Base-by-base conservation (phyloP, 495 filamentous ascomycete species). In the Penicillium chermesinum region DNA sequence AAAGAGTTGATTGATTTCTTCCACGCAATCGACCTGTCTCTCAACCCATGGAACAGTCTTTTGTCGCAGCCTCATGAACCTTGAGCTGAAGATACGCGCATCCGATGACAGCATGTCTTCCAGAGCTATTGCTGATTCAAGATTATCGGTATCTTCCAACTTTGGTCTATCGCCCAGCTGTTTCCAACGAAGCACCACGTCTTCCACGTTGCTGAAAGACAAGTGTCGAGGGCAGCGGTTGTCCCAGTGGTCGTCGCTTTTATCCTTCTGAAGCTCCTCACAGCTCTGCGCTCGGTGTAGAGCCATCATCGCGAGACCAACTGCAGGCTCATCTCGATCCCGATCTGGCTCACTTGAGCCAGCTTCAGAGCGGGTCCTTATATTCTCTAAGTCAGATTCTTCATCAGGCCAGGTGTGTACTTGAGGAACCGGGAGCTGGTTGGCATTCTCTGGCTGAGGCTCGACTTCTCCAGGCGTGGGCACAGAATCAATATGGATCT, bases 191-290 rank as follows among this genome's bases (percentile, higher is more conserved):
- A 95, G 73, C 2, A 95, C 66, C 22, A 85, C 89, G 49, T 95
- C 89, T 64, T 94, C 88, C n/a, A 90, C 91, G 35, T 82, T 76
- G 52, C 85, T 87, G 61, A 97, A 97, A 3, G 89, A 95, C 48
- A 97, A 72, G 42, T 89, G 86, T 4, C 89, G 81, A 0, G 90
- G 81, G 77, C 82, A 94, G 10, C 73, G 61, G 7, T 62, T 53
- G 9, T 68, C 54, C 36, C 59, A 47, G 2, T 58, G 56, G 30
- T 57, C 44, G 27, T 47, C 40, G 7, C 57, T 54, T 64, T 50
- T 18, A 19, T 30, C 1, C 22, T 47, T 13, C 52, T 34, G 9
- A 76, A 44, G n/a, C 15, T 70, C 65, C 44, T 64, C 58, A 40
- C 66, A 66, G 40, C 76, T 79, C 50, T 71, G 71, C 2, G 71